phyloP scores from a whole-genome alignment of 2,329 filamentous ascomycete genomes.

The Fusarium clavum region DNA sequence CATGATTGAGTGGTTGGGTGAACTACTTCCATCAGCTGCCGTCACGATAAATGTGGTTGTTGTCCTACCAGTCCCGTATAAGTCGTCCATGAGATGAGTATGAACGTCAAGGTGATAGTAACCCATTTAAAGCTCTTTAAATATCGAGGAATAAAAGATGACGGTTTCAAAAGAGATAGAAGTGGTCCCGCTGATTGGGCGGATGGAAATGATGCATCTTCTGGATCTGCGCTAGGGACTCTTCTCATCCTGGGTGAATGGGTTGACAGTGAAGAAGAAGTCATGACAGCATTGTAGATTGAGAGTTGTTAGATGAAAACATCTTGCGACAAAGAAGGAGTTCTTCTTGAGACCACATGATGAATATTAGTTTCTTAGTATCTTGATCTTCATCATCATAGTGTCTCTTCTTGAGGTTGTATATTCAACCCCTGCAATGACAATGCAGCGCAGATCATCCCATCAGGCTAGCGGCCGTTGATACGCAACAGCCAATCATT shows the following conservation, averaged over 20 bases:
- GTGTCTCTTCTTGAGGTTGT: not conserved
- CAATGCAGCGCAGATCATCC: conserved; percentile 3
- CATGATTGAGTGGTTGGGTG: not conserved
- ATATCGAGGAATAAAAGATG: not conserved
- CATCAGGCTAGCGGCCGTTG: not conserved
- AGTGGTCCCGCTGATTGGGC: conserved; percentile 6
- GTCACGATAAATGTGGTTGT: accelerated
- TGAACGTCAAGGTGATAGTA: not conserved
- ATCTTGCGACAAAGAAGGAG: not conserved
- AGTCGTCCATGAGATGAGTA: conserved; percentile 22
- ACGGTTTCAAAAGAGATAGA: conserved; percentile 4
- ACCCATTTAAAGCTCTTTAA: conserved; percentile 19
- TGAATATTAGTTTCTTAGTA: not conserved
- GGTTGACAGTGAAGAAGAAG: conserved; percentile 29
- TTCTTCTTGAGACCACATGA: not conserved
- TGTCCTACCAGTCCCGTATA: conserved; percentile 9
- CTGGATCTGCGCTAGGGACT: not conserved
- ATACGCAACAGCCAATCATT: conserved; percentile 41
- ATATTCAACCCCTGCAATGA: not conserved
- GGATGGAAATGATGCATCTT: conserved; percentile 30
- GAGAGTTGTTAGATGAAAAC: no score
- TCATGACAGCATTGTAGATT: conserved; percentile 19
- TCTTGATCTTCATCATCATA: not conserved
- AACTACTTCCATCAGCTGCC: conserved; percentile 28
- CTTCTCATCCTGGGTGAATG: conserved; percentile 32